Evolutionary conservation across 139 green algal genomes (phyloP).

Genomic region (Chlorella vulgaris): DNA sequence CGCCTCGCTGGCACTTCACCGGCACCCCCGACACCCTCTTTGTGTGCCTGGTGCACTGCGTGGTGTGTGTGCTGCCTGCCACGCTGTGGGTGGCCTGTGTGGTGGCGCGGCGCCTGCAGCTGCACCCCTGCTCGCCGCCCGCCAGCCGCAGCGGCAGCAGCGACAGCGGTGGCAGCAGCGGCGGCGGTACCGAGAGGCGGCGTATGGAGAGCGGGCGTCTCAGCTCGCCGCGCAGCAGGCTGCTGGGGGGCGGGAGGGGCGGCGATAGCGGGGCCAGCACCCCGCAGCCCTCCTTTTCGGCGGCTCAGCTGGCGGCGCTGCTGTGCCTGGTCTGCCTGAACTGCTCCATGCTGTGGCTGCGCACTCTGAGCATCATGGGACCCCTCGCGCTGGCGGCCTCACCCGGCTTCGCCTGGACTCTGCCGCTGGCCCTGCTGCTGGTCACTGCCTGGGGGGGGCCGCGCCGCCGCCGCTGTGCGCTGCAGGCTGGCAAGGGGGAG

Average conservation of each 20-base stretch:
- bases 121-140: neutral
- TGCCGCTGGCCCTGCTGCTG: slow-evolving; percentile 43
- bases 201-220: slow-evolving; percentile 2
- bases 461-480: too few species aligned
- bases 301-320: neutral
- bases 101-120: slow-evolving; percentile 29
- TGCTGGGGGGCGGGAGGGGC: neutral
- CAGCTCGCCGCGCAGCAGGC: neutral
- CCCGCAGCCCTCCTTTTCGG: neutral
- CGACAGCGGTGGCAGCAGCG: slow-evolving; percentile 5
- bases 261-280: too few species aligned
- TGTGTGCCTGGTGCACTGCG: slow-evolving; percentile 29
- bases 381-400: slow-evolving; percentile 28
- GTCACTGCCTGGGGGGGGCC: neutral
- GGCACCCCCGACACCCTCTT: slow-evolving; percentile 43
- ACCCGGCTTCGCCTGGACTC: slow-evolving; percentile 45
- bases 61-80: slow-evolving; percentile 46
- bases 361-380: slow-evolving; percentile 9
- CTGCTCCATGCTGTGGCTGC: slow-evolving; percentile 2
- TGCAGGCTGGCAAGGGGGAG: slow-evolving; percentile 3
- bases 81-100: slow-evolving; percentile 58
- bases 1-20: neutral
- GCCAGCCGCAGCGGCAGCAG: neutral
- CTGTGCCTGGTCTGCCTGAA: neutral
- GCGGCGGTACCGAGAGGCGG: neutral